Evolutionary conservation across 2,329 filamentous ascomycete species (phyloP), one percentile per base, ranked within the genome.

Genomic region (Septoria linicola): DNA sequence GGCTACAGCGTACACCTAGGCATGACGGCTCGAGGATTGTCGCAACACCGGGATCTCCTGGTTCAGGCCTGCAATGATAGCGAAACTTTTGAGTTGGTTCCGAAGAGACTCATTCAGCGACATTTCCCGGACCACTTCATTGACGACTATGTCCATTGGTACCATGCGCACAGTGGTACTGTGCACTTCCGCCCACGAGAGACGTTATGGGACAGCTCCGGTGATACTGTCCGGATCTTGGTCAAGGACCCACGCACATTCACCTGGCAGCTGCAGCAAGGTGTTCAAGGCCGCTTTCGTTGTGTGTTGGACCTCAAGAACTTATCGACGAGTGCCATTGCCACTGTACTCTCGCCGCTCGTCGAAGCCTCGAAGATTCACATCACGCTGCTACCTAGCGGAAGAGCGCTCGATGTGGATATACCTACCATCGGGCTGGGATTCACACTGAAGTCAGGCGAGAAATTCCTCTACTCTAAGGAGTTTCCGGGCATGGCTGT

Each of bases 121-220:
- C 80, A 84, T 56, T 65, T 86, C 0, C 84, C 83, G 0, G 58
- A 58, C 0, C 62, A 70, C 0, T 68, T 87, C 0, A 55, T 83
- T 0, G 63, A 77, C 0, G 66, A 73, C 5, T 84, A 78, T 41
- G 70, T 78, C 0, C 83, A 87, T 54, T 87, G 82, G 81, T 68
- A 85, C 4, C 70, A 85, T 34, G 10, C 83, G 0, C 41, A 53
- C 2, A 68, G 66, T 1, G 69, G 70, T 2, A 46, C 67, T 1
- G 42, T 87, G 0, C 78, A 86, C 35, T 76, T 84, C 17, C 71
- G 82, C 10, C 60, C 63, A 3, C 41, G 36, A 5, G 20, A 55
- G 2, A 41, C 56, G 3, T 53, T 57, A 1, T 66, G 66, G 66
- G 49, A 52, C 27, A 10, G 17, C 4, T 7, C 23, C 1, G 48